Base-by-base conservation (phyloP, 306 rosid species). In the Pyrus betulifolia region DNA sequence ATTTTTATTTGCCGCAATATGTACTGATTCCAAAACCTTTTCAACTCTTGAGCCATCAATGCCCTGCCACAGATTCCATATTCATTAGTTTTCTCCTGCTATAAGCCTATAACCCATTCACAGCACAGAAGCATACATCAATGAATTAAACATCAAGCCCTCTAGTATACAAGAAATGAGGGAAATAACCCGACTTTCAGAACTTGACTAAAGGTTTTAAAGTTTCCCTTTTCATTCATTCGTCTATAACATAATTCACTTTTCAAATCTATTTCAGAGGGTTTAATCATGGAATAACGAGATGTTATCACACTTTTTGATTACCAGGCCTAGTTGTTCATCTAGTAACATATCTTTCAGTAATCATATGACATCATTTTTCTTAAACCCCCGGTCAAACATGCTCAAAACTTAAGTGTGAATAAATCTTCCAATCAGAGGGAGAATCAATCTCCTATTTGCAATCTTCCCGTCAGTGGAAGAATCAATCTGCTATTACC, bases 31-130 rank as follows among this genome's bases (percentile, higher is more conserved):
- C 82, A 94, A 62, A 81, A 94, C 98, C 85, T 91, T 94, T 84
- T 94, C 98, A 44, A 94, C 98, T 85, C 98, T 90, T 15, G 98
- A 94, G 21, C 98, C 96, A 86, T 91, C 98, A 59, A 94, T 91
- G 62, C 90, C 97, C 97, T 94, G 84, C 75, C 86, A 81, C 74
- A 69, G 74, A 11, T 67, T 22, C 72, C 22, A 57, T 40, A 64
- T 23, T 76, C 61, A 49, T 25, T 23, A 18, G 60, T 30, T 69
- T 67, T 64, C 67, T 42, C 69, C 38, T 33, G 72, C 52, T n/a
- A 57, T n/a, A 57, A 49, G 2, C 77, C 52, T 57, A 57, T n/a
- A 57, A 49, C 4, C 77, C 62, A 55, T 62, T 65, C 62, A 35
- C 27, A 57, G 17, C 62, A 75, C 55, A 59, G 25, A 17, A 59